phyloP scores from a whole-genome alignment of 129 eudicot genomes.

The Saposhnikovia divaricata region DNA sequence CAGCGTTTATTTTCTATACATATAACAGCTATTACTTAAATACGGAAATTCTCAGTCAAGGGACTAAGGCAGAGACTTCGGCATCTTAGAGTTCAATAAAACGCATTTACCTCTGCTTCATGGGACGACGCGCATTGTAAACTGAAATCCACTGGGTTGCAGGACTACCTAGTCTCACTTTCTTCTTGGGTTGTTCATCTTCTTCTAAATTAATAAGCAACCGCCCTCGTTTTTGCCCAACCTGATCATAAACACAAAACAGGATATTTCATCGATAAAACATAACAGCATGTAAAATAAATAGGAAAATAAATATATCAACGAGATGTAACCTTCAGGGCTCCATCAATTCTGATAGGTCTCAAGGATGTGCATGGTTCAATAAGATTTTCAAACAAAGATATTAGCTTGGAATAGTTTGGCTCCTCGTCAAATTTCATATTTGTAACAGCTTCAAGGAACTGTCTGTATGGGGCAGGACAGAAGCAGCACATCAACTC shows the following conservation, averaged over 20 bases:
- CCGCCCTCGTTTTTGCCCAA: constrained; percentile 94
- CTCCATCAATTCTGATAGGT: constrained; percentile 97
- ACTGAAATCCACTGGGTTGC: constrained; percentile 99
- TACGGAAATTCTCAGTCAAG: too few relatives aligned
- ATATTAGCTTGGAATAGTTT: constrained; percentile 80
- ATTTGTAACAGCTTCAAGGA: constrained; percentile 89
- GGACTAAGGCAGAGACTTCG: not conserved
- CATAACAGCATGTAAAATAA: not conserved
- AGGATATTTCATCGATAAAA: constrained; percentile 1
- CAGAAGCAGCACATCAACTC: constrained; percentile 96
- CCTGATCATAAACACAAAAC: constrained; percentile 34
- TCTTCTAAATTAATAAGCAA: constrained; percentile 92
- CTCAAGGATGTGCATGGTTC: constrained; percentile 79
- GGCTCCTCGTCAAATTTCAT: constrained; percentile 99
- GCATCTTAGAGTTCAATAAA: not conserved
- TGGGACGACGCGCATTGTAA: constrained; percentile 94
- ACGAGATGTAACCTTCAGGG: constrained; percentile 60
- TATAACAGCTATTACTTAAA: not conserved
- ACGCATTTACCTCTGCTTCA: constrained; percentile 62
- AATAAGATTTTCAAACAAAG: constrained; percentile 78
- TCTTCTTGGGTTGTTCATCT: constrained; percentile 97
- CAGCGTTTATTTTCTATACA: not conserved
- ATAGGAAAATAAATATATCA: not conserved
- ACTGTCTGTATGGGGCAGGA: constrained; percentile 84
- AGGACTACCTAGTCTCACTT: constrained; percentile 92